Base-by-base conservation (phyloP, 108 stramenopile species). In the Fragilaria crotonensis region DNA sequence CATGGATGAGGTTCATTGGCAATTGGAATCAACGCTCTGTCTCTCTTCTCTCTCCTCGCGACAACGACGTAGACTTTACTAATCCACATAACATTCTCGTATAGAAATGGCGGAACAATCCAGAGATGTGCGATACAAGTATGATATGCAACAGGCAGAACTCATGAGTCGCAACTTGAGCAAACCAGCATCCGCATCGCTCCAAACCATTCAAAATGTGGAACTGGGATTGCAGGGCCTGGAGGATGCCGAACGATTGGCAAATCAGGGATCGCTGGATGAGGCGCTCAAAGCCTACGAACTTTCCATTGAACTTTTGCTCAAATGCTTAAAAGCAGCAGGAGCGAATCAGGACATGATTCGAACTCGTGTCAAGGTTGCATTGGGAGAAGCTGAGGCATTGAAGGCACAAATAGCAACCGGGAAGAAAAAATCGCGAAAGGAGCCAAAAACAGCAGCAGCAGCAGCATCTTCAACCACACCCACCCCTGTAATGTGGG, bases 361-460 rank as follows among this genome's bases (percentile, higher is more conserved):
- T 21, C 27, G 56, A 44, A 57, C 54, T n/a, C 55, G 67, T 41
- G 65, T 77, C 14, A 44, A 66, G 32, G 44, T 67, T 9, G 75
- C 76, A 1, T 53, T 81, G 44, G 45, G 64, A 0, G 59, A 72
- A 30, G 80, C 80, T 0, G 80, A 81, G 61, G 44, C 44, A 33
- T 44, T 78, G n/a, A 78, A 78, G 46, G 48, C 19, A 33, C 20
- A 60, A 36, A 19, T 33, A 3, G n/a, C 25, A 1, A 54, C 3
- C 17, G 25, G 63, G 17, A 22, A 30, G 25, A 54, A 36, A 27
- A 5, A 4, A 26, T 4, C 3, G 22, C 49, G n/a, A 33, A 30
- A 41, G 3, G 19, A 41, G 21, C 21, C 27, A 3, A 25, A 30
- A 33, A 22, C 50, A n/a, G 23, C 59, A 47, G 48, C 21, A 2